Base-by-base conservation (phyloP, 441 rosid genomes). In the Populus hybrid region DNA sequence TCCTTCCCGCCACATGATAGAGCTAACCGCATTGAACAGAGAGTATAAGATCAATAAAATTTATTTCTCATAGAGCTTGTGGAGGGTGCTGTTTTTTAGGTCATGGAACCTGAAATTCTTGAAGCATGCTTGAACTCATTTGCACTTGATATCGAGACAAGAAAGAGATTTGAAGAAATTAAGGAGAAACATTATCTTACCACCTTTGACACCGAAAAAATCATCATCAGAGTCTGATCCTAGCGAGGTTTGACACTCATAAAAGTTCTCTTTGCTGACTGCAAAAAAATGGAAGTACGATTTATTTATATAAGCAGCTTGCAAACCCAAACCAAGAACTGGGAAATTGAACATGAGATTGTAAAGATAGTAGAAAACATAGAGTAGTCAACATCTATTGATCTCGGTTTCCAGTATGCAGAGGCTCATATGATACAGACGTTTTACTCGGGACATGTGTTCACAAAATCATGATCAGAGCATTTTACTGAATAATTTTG, bases 191-290 rank as follows among this genome's bases (percentile, higher is more conserved):
- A 9, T 23, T 9, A 14, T 71, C 65, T 65, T 24, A 82, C 86
- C 80, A 8, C 61, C 79, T 9, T 45, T 72, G 78, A 69, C 78
- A 3, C 83, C 84, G 40, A 56, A 74, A 83, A 84, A 88, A 75
- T 81, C 86, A 68, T 84, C 87, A 24, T 82, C 83, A 2, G 80
- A 81, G 5, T 79, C 83, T 9, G 79, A 68, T 67, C 26, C 78
- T 35, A 14, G 56, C 73, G 65, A 33, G 26, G 69, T 14, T 71
- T 23, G 72, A 31, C 33, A 5, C 1, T 31, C 33, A 31, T 31
- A 31, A 5, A 31, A 31, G 33, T 31, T 31, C 1, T 31, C 33
- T 28, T 71, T 74, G 68, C 75, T 67, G 20, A 56, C 86, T 81
- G 81, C 73, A 67, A 23, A 33, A 6, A 21, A 2, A 9, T 24